These are phyloP conservation scores for Colletotrichum sojae DNA, from an alignment of 2,329 filamentous ascomycete genomes.

Conservation along the genomic window DNA sequence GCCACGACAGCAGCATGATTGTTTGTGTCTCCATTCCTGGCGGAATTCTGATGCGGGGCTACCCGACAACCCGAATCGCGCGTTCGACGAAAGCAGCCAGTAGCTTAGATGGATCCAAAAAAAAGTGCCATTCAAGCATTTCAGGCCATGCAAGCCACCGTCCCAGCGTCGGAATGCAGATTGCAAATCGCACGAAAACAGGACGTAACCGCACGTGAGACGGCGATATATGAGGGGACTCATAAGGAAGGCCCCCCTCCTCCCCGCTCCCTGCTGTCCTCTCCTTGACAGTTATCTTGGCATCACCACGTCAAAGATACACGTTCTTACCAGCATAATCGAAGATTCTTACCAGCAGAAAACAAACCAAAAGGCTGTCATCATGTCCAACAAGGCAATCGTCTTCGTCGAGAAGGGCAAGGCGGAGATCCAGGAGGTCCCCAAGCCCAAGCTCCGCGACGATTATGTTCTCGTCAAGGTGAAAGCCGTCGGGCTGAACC, in stretches of 20 bases:
- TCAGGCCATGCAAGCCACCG: neutral
- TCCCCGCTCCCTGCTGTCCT: neutral
- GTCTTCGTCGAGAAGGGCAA: slow-evolving; percentile 12
- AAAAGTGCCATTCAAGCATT: neutral
- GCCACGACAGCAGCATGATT: too few species aligned
- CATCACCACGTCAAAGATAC: too few species aligned
- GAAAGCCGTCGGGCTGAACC: slow-evolving; percentile 50
- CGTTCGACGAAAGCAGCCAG: neutral
- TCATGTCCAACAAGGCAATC: neutral
- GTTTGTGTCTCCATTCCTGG: too few species aligned
- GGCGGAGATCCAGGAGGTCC: slow-evolving; percentile 14
- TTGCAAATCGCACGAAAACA: neutral
- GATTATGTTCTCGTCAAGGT: slow-evolving; percentile 48
- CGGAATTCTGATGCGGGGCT: too few species aligned
- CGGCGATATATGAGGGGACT: too few species aligned
- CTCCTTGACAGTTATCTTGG: too few species aligned
- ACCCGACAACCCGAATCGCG: neutral
- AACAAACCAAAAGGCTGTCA: too few species aligned
- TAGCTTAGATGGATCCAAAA: neutral
- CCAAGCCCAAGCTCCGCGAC: slow-evolving; percentile 29
- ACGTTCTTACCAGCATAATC: too few species aligned
- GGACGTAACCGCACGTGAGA: neutral
- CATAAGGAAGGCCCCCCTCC: too few species aligned
- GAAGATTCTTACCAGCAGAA: too few species aligned
- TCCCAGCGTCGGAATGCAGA: neutral